Base-by-base conservation (phyloP, 495 filamentous ascomycete genomes). In the Achaetomiella virescens region DNA sequence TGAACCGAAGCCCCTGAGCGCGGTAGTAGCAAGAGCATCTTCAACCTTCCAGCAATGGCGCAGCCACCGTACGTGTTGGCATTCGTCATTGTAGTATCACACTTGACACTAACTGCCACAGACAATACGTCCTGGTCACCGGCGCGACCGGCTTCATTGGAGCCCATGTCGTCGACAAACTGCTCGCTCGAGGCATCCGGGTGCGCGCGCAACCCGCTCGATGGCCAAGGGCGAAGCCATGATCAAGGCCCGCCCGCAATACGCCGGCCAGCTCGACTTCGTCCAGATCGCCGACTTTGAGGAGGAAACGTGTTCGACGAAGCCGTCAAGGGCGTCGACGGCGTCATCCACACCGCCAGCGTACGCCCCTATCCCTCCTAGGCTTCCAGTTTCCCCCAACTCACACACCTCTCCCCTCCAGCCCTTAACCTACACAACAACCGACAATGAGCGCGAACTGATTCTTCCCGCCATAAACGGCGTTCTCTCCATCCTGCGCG, bases 391-490 rank as follows among this genome's bases (percentile, higher is more conserved):
- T 8, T 76, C n/a, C 64, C 59, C 5, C 61, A 70, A 15, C 53
- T n/a, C 61, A 47, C 40, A 55, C 8, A 68, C 75, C 15, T 1
- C 0, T n/a, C 21, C 15, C 31, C 18, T 21, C 48, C 69, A 72
- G 15, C 71, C 76, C 0, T 48, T 48, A 11, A 67, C 66, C 9
- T 61, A 79, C 33, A 55, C 58, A 6, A 72, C 70, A 2, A 63
- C 70, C 2, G 37, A 70, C 9, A 75, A 75, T 54, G 62, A 73
- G 14, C 61, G 79, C 1, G 65, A 70, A 17, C 78, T 89, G 38
- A 66, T 88, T 24, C 77, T 84, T 49, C 84, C 84, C 5, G 84
- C 84, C 0, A 77, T 86, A 62, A 83, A 83, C 61, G 85, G 86
- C 29, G 87, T 84, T 18, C 84, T 78, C 3, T 81, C 83, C n/a